phyloP scores from a whole-genome alignment of 2,329 filamentous ascomycete species.

The Dothideomycetes sp. region DNA sequence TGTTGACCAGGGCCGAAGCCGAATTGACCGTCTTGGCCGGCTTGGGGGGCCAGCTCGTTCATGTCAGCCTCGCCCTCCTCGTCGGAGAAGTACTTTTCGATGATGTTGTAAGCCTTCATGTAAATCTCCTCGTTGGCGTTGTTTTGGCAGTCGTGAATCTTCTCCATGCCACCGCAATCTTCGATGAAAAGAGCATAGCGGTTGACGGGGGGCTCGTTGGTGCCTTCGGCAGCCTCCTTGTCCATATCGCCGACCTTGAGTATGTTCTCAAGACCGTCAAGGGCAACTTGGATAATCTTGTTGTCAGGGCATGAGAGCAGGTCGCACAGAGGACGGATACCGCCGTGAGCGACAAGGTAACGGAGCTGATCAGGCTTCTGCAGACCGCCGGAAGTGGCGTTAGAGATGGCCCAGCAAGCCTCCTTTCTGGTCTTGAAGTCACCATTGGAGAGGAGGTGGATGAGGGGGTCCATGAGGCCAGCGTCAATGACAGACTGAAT shows the following conservation, averaged over 20 bases:
- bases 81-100: constrained; percentile 99
- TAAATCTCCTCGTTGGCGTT: constrained; percentile 99
- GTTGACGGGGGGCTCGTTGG: constrained; percentile 70
- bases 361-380: constrained; percentile 99
- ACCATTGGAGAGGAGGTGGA: constrained; percentile 90
- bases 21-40: constrained; percentile 64
- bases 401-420: constrained; percentile 98
- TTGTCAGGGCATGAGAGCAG: constrained; percentile 94
- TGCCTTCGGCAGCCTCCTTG: constrained; percentile 74
- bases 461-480: constrained; percentile 91
- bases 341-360: constrained; percentile 84
- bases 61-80: constrained; percentile 81
- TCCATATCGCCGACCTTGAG: constrained; percentile 98
- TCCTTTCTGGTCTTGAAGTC: constrained; percentile 99
- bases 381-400: constrained; percentile 90
- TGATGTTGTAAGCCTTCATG: constrained; percentile 99
- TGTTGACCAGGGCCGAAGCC: constrained; percentile 59
- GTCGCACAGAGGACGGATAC: constrained; percentile 95
- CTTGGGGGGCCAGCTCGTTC: constrained; percentile 65
- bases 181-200: constrained; percentile 96
- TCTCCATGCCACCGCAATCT: constrained; percentile 98
- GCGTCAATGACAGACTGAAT: constrained; percentile 96
- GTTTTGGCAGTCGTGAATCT: constrained; percentile 99
- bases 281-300: constrained; percentile 98
- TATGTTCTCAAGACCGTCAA: constrained; percentile 97